These are phyloP conservation scores for Ambrosia artemisiifolia DNA, from an alignment of 129 eudicot genomes.

Conservation along the genomic window DNA sequence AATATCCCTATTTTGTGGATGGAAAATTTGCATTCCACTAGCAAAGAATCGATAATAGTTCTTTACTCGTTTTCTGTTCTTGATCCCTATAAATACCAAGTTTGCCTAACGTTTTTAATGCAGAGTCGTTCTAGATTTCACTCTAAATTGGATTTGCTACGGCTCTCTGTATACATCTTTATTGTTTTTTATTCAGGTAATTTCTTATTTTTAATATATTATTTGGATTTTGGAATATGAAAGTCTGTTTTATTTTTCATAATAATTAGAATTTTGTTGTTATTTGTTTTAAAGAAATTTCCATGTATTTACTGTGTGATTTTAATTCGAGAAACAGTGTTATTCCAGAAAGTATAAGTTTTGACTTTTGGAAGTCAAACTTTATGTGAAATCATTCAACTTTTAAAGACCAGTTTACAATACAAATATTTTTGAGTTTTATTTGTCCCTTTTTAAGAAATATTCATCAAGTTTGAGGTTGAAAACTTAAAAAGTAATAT, in stretches of 20 bases:
- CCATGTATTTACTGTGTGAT: neutral
- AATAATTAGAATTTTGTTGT: too few species aligned
- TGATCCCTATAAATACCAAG: slow-evolving; percentile 16
- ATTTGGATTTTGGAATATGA: too few species aligned
- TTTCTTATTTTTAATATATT: too few species aligned
- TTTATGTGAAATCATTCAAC: neutral
- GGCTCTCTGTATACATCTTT: slow-evolving; percentile 12
- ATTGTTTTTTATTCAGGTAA: slow-evolving; percentile 15
- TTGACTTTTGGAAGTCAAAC: slow-evolving; percentile 14
- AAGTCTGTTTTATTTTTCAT: too few species aligned
- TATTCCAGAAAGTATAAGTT: slow-evolving; percentile 1
- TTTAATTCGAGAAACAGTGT: neutral
- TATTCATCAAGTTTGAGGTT: neutral
- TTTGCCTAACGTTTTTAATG: slow-evolving; percentile 14
- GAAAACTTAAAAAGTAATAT: neutral
- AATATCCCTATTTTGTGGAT: slow-evolving; percentile 17
- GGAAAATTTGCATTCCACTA: slow-evolving; percentile 20
- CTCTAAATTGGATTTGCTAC: slow-evolving; percentile 6
- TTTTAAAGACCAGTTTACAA: neutral
- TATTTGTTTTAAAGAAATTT: neutral
- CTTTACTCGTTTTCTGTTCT: slow-evolving; percentile 20
- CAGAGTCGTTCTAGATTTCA: slow-evolving; percentile 10
- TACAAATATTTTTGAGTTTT: neutral
- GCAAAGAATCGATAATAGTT: slow-evolving; percentile 19
- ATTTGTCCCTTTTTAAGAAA: neutral